These are phyloP conservation scores for Friedmanniomyces simplex DNA, from an alignment of 495 filamentous ascomycete genomes.

Conservation along the genomic window DNA sequence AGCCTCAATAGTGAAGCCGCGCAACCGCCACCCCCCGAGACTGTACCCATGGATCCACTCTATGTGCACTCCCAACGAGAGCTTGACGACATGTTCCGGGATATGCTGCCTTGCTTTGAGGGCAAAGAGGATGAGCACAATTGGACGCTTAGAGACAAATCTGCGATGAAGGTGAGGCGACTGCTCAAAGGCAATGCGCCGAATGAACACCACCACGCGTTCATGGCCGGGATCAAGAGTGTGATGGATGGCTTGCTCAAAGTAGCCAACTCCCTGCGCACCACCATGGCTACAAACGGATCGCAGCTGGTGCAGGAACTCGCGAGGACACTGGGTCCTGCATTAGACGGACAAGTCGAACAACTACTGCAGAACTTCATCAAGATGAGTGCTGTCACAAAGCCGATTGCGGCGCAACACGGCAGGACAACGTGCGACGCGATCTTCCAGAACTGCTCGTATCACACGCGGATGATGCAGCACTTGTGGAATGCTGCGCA, in stretches of 20 bases:
- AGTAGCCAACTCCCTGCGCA: constrained; percentile 72
- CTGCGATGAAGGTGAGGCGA: constrained; percentile 59
- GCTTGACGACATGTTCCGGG: constrained; percentile 68
- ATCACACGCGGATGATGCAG: constrained; percentile 66
- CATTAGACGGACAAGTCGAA: constrained; percentile 81
- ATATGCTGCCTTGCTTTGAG: constrained; percentile 74
- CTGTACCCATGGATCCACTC: constrained; percentile 63
- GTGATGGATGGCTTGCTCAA: constrained; percentile 86
- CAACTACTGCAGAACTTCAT: constrained; percentile 79
- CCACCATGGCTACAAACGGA: constrained; percentile 76
- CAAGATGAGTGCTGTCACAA: constrained; percentile 75
- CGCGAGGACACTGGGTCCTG: constrained; percentile 61
- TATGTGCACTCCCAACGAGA: constrained; percentile 74
- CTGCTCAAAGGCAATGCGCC: constrained; percentile 77
- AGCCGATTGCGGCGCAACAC: constrained; percentile 77
- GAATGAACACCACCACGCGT: constrained; percentile 59
- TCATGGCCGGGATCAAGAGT: constrained; percentile 56
- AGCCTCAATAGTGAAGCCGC: constrained; percentile 26
- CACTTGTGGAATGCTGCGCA: constrained; percentile 69
- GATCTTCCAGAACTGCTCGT: constrained; percentile 68
- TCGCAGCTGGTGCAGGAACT: constrained; percentile 80
- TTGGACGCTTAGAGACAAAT: constrained; percentile 78
- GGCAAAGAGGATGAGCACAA: constrained; percentile 86
- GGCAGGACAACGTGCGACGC: constrained; percentile 66
- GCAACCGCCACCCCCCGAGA: constrained; percentile 34